These are phyloP conservation scores for Erysiphe pulchra DNA, from an alignment of 2,329 filamentous ascomycete genomes.

Conservation along the genomic window DNA sequence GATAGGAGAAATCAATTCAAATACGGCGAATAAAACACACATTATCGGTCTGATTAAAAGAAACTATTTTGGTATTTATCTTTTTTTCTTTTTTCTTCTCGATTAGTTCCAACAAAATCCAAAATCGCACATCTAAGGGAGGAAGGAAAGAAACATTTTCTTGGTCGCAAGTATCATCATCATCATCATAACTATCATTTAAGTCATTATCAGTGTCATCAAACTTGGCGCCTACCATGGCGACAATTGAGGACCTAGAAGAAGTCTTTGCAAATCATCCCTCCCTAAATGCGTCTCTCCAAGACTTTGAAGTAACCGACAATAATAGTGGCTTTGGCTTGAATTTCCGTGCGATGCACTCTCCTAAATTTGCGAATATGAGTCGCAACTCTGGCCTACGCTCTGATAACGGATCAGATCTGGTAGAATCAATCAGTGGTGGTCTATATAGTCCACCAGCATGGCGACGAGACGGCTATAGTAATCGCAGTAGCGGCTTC, in stretches of 20 bases:
- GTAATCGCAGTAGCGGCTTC: conserved; percentile 19
- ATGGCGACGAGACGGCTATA: conserved; percentile 24
- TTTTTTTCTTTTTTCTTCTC: too few relatives aligned
- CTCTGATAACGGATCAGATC: conserved; percentile 18
- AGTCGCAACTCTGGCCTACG: conserved; percentile 39
- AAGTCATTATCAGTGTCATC: too few relatives aligned
- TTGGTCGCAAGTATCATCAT: too few relatives aligned
- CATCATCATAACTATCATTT: too few relatives aligned
- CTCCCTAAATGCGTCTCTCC: conserved; percentile 31
- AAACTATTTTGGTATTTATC: too few relatives aligned
- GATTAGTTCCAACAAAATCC: too few relatives aligned
- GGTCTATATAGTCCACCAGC: conserved; percentile 40
- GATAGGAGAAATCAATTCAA: too few relatives aligned
- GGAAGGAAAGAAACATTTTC: too few relatives aligned
- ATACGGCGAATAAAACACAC: too few relatives aligned
- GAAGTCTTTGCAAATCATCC: conserved; percentile 29
- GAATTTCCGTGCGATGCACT: neutral
- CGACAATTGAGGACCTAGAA: conserved; percentile 17
- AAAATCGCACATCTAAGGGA: too few relatives aligned
- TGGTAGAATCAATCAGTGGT: conserved; percentile 18
- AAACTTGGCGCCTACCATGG: neutral
- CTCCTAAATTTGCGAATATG: conserved; percentile 20
- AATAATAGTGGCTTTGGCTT: conserved; percentile 7
- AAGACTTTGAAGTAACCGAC: conserved; percentile 32
- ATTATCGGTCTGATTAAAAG: too few relatives aligned